Evolutionary conservation across 148 eudicot species (phyloP), one percentile per base, ranked within the genome.

Genomic region (Nyssa sinensis): DNA sequence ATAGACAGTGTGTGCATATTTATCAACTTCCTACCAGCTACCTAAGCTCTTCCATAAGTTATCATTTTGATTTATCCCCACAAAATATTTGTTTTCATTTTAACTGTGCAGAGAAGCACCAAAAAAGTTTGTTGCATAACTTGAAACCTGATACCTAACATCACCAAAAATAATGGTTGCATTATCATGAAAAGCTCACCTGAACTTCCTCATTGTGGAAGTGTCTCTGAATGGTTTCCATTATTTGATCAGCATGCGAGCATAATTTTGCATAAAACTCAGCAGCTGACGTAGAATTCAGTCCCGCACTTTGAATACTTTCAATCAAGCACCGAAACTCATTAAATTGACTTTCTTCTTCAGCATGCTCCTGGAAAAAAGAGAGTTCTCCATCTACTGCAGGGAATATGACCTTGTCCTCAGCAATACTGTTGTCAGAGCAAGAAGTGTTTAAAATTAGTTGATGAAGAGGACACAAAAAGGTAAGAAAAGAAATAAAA

Each of bases 341-440:
- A 82, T 89, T 88, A 80, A 93, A 91, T 74, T 91, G 85, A 69
- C 80, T 82, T 83, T 93, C 96, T 84, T 89, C 98, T 80, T 86
- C 97, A 57, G 93, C 95, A 81, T 87, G 93, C 88, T 89, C 97
- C 81, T 88, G 84, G 21, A 86, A 89, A 69, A 92, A 92, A 41
- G 93, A 93, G 67, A 93, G 84, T 70, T 91, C 94, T 63, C 88
- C 92, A 82, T 91, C 96, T 78, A 91, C 87, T 31, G 98, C 96
- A 80, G 98, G 98, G 83, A 93, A 93, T 82, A 91, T 91, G 78
- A 93, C 90, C 85, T 85, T 86, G 78, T 93, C 98, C 88, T 93
- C 98, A 66, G 98, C 98, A 81, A 93, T 89, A 82, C 98, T 93
- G 96, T 86, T 75, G 30, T 28, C 78, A 75, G 72, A 33, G 74